A percentile compares a stretch with the other conserved stretches of the same genome.
These are phyloP conservation scores for Didymella arachidicola DNA, from an alignment of 2,329 filamentous ascomycete species.

Conservation along the genomic window DNA sequence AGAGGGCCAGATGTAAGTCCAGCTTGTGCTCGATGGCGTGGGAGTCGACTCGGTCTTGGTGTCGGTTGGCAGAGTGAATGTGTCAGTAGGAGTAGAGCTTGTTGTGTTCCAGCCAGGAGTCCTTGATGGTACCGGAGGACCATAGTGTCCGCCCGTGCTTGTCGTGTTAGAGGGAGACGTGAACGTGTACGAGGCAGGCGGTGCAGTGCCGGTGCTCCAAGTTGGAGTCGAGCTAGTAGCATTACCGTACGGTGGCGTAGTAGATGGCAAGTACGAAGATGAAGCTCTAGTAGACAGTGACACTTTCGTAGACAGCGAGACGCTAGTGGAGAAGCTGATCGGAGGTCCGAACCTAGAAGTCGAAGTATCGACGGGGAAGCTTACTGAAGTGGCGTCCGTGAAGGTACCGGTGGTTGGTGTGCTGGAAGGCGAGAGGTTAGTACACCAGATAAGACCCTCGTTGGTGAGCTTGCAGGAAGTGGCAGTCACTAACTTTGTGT, in stretches of 20 bases:
- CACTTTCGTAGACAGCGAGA: conserved; percentile 2
- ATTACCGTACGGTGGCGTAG: conserved; percentile 14
- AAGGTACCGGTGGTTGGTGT: conserved; percentile 22
- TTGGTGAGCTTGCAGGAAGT: conserved; percentile 3
- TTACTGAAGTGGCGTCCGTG: conserved; percentile 31
- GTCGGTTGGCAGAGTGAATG: conserved; percentile 10
- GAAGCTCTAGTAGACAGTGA: conserved; percentile 8
- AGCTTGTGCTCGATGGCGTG: conserved; percentile 6
- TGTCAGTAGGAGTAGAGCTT: conserved; percentile 4
- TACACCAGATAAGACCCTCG: conserved; percentile 6
- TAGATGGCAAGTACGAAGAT: conserved; percentile 8
- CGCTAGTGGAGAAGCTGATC: conserved; percentile 2
- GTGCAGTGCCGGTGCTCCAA: conserved; percentile 3
- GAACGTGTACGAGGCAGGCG: not conserved
- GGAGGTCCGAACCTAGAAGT: conserved; percentile 14
- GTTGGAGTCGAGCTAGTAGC: conserved; percentile 3
- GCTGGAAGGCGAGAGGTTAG: conserved; percentile 16
- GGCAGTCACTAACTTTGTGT: conserved; percentile 21
- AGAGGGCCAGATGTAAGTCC: not conserved
- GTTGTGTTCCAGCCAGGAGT: conserved; percentile 5
- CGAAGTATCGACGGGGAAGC: conserved; percentile 24
- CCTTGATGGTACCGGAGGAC: conserved; percentile 2
- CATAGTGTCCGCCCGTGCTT: conserved; percentile 12
- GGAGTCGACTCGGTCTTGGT: conserved; percentile 1
- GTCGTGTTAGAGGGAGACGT: conserved; percentile 9